phyloP scores from a whole-genome alignment of 805 yeast genomes.

The Lipomyces yamadae region DNA sequence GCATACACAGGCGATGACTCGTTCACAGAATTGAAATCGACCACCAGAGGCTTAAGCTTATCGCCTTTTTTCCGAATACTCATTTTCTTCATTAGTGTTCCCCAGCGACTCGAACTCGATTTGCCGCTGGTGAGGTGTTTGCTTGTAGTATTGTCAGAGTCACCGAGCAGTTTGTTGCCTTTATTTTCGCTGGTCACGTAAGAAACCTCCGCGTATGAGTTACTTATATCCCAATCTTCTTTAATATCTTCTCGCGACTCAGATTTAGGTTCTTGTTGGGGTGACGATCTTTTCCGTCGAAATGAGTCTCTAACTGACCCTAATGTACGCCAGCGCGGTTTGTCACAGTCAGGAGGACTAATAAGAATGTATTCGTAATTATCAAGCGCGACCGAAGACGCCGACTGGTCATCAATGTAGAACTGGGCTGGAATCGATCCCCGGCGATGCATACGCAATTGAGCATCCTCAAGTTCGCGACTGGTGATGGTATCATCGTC shows the following conservation, averaged over 20 bases:
- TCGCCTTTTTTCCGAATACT: neutral
- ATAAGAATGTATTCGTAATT: slow-evolving; percentile 1
- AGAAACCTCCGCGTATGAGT: neutral
- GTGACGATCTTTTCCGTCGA: neutral
- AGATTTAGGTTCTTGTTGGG: neutral
- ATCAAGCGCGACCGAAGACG: neutral
- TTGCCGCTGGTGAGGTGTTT: neutral
- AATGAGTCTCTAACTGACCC: neutral
- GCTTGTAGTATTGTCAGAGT: neutral
- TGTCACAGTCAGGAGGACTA: neutral
- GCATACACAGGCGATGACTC: neutral
- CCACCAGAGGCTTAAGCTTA: neutral
- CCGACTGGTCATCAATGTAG: neutral
- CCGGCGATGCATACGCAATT: neutral
- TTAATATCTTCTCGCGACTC: neutral
- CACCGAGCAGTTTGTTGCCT: neutral
- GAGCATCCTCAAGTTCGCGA: neutral
- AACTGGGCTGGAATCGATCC: neutral
- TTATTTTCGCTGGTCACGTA: neutral
- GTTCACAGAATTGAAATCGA: neutral
- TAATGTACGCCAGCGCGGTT: neutral
- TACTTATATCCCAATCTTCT: neutral
- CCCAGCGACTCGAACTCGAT: neutral
- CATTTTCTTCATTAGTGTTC: neutral
- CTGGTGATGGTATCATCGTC: neutral